phyloP scores from a whole-genome alignment of 768 basidiomycete genomes.

The Suillus luteus region DNA sequence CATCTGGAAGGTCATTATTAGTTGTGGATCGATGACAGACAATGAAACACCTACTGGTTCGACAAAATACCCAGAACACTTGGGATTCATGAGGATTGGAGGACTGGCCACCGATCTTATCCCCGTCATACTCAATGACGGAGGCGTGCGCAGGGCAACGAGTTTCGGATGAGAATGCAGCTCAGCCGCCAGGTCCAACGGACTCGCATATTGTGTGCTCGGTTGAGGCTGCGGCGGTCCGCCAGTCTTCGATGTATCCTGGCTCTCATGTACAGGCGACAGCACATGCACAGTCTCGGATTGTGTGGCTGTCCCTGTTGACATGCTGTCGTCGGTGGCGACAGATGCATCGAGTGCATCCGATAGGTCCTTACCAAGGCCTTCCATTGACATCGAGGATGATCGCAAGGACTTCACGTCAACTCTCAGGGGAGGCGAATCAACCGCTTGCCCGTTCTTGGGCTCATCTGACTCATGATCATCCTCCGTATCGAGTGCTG shows the following conservation, averaged over 20 bases:
- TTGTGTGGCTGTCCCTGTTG: slow-evolving; percentile 5
- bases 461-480: slow-evolving; percentile 30
- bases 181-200: slow-evolving; percentile 46
- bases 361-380: slow-evolving; percentile 32
- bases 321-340: background rate
- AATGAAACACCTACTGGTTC: slow-evolving; percentile 71
- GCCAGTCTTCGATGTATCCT: slow-evolving; percentile 5
- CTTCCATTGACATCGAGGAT: slow-evolving; percentile 33
- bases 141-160: slow-evolving; percentile 43
- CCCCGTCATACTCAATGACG: slow-evolving; percentile 31
- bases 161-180: slow-evolving; percentile 49
- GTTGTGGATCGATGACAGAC: background rate
- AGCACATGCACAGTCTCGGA: slow-evolving; percentile 8
- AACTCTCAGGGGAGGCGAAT: slow-evolving; percentile 13
- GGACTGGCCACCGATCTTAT: slow-evolving; percentile 41
- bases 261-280: slow-evolving; percentile 1
- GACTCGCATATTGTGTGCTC: slow-evolving; percentile 16
- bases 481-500: slow-evolving; percentile 55
- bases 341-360: slow-evolving; percentile 31
- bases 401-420: slow-evolving; percentile 16
- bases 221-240: slow-evolving; percentile 10
- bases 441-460: slow-evolving; percentile 8
- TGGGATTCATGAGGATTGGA: slow-evolving; percentile 73
- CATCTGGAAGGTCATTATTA: slow-evolving; percentile 51
- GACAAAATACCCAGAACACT: slow-evolving; percentile 96